These are phyloP conservation scores for Cryptococcus sp. DNA, from an alignment of 1,284 basidiomycete species.

Conservation along the genomic window DNA sequence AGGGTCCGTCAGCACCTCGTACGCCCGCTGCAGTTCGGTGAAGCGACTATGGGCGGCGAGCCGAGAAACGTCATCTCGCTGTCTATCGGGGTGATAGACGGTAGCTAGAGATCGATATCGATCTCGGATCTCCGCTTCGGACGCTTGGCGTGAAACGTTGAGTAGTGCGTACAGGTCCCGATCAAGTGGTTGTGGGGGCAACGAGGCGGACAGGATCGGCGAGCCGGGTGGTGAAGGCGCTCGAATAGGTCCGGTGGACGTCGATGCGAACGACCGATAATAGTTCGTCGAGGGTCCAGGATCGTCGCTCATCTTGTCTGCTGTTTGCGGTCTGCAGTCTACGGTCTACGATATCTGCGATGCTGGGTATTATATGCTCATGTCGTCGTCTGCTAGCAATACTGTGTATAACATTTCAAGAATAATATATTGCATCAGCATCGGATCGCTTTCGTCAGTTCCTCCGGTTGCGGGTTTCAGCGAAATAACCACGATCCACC, in stretches of 20 bases:
- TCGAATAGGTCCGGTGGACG: constrained; percentile 38
- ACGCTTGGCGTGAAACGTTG: constrained; percentile 44
- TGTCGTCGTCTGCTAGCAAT: not conserved
- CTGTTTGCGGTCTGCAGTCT: not conserved
- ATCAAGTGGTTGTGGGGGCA: constrained; percentile 9
- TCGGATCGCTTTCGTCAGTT: too few relatives aligned
- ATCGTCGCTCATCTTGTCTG: constrained; percentile 25
- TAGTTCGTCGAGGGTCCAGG: constrained; percentile 49
- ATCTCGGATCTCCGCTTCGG: constrained; percentile 43
- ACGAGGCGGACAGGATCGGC: constrained; percentile 25
- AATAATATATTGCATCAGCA: too few relatives aligned
- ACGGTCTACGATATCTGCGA: not conserved
- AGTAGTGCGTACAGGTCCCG: constrained; percentile 43
- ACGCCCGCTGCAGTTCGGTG: constrained; percentile 49
- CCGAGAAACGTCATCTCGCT: constrained; percentile 48
- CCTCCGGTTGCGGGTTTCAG: not conserved
- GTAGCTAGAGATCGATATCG: constrained; percentile 50
- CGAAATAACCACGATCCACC: constrained; percentile 11
- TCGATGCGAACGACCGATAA: constrained; percentile 38
- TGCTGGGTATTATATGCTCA: not conserved
- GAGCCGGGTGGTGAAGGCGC: constrained; percentile 31
- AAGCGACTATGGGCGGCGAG: constrained; percentile 42
- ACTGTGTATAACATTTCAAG: too few relatives aligned
- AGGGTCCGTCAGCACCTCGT: constrained; percentile 55
- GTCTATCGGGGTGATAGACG: constrained; percentile 59